A percentile compares a stretch with the other conserved stretches of the same genome.
Evolutionary conservation across 768 basidiomycete species (phyloP).

Genomic region (Wakefieldia striispora): DNA sequence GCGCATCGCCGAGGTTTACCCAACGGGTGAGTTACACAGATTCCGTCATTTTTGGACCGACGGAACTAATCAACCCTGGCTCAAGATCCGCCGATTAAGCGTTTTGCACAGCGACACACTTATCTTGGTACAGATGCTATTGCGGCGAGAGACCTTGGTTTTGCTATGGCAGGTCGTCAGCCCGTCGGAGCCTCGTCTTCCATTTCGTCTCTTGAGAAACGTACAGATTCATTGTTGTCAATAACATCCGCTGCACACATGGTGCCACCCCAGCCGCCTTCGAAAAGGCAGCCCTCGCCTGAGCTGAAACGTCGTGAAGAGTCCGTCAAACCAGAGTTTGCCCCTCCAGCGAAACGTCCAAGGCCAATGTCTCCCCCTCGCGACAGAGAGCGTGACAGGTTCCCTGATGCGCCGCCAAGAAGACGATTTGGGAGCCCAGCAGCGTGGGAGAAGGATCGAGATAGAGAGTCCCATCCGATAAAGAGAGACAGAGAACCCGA

Average conservation of each 20-base stretch:
- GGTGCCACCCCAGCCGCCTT: conserved; percentile 20
- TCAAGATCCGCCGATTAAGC: conserved; percentile 85
- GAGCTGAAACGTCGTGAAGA: conserved; percentile 44
- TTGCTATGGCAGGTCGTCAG: conserved; percentile 47
- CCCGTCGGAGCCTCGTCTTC: conserved; percentile 19
- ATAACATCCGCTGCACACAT: conserved; percentile 28
- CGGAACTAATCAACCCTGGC: neutral
- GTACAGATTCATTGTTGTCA: conserved; percentile 37
- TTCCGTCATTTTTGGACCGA: neutral
- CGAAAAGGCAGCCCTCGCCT: conserved; percentile 33
- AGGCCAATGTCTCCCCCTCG: conserved; percentile 47
- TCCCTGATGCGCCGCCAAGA: conserved; percentile 36
- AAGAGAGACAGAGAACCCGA: conserved; percentile 40
- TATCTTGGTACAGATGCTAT: conserved; percentile 83
- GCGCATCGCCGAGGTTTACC: conserved; percentile 84
- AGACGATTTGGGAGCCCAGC: conserved; percentile 41
- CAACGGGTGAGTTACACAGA: conserved; percentile 56
- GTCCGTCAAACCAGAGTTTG: conserved; percentile 35
- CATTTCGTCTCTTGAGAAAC: conserved; percentile 29
- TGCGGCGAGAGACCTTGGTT: conserved; percentile 84
- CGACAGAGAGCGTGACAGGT: conserved; percentile 49
- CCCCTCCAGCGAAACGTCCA: conserved; percentile 43
- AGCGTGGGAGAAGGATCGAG: conserved; percentile 45
- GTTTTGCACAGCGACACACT: conserved; percentile 79
- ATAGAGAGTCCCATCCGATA: conserved; percentile 39